Evolutionary conservation across 106 monocot species (phyloP).

Genomic region (Dendrobium nobile): DNA sequence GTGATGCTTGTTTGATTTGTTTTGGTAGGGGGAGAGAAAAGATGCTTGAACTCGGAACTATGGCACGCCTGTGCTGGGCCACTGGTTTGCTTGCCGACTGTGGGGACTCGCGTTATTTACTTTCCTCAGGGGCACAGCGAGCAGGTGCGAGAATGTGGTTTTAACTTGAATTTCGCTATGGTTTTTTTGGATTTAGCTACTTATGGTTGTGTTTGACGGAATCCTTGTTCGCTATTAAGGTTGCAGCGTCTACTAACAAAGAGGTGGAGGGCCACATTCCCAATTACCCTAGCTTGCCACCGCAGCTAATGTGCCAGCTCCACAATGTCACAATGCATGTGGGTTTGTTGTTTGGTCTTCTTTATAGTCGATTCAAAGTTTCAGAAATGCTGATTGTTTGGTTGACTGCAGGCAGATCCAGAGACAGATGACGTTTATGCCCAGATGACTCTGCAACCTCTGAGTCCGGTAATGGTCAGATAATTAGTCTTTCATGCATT

Average conservation of each 20-base stretch:
- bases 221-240: constrained; percentile 29
- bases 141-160: constrained; percentile 31
- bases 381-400: background rate
- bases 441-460: constrained; percentile 86
- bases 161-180: background rate
- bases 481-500: background rate
- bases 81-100: constrained; percentile 70
- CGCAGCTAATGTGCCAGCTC: constrained; percentile 91
- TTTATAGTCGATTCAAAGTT: background rate
- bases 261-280: constrained; percentile 91
- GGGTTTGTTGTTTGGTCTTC: constrained; percentile 14
- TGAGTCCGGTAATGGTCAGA: constrained; percentile 40
- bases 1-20: constrained; percentile 59
- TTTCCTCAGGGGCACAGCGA: constrained; percentile 45
- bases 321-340: constrained; percentile 97
- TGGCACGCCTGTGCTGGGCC: constrained; percentile 49
- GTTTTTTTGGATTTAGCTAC: background rate
- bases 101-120: constrained; percentile 81
- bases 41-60: constrained; percentile 11
- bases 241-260: constrained; percentile 86
- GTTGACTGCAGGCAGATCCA: constrained; percentile 63
- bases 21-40: constrained; percentile 28
- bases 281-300: constrained; percentile 83
- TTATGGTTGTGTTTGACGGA: background rate
- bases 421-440: constrained; percentile 95